Percentiles rank a stretch among this genome's conserved stretches.
phyloP scores from a whole-genome alignment of 148 eudicot species.

The Silene uniflora region DNA sequence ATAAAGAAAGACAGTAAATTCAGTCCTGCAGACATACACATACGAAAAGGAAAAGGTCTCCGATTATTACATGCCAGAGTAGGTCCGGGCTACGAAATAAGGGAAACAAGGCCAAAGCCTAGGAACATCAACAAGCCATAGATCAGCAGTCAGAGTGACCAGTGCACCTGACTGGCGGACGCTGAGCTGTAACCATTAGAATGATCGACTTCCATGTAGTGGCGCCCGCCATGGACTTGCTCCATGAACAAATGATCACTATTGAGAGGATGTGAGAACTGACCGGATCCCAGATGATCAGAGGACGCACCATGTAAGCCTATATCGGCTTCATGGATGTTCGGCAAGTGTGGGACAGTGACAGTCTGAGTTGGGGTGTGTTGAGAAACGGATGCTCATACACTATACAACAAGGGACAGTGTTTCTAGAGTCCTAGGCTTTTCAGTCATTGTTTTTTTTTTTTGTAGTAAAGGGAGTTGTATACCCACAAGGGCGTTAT shows the following conservation, averaged over 20 bases:
- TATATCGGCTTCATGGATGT: conserved; percentile 27
- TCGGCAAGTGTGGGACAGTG: conserved; percentile 36
- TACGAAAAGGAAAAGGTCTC: background rate
- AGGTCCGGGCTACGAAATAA: background rate
- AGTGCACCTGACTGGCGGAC: conserved; percentile 45
- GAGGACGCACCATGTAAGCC: conserved; percentile 32
- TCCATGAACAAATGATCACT: conserved; percentile 45
- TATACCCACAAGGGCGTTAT: no score
- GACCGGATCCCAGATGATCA: conserved; percentile 49
- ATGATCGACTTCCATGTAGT: conserved; percentile 42
- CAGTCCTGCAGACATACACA: conserved; percentile 7
- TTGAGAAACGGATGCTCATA: conserved; percentile 37
- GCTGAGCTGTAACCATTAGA: conserved; percentile 55
- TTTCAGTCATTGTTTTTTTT: no score
- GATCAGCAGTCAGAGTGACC: conserved; percentile 47
- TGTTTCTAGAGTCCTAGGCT: background rate
- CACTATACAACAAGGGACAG: background rate
- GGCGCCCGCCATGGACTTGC: conserved; percentile 47
- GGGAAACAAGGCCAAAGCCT: background rate
- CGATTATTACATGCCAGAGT: conserved; percentile 16
- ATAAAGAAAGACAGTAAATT: no score
- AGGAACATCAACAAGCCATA: background rate
- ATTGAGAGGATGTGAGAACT: conserved; percentile 37
- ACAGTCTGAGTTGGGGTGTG: conserved; percentile 32
- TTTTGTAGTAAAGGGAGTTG: no score